Evolutionary conservation across 2,329 filamentous ascomycete species (phyloP), one percentile per base, ranked within the genome.

Genomic region (Cladorrhinum sp.): DNA sequence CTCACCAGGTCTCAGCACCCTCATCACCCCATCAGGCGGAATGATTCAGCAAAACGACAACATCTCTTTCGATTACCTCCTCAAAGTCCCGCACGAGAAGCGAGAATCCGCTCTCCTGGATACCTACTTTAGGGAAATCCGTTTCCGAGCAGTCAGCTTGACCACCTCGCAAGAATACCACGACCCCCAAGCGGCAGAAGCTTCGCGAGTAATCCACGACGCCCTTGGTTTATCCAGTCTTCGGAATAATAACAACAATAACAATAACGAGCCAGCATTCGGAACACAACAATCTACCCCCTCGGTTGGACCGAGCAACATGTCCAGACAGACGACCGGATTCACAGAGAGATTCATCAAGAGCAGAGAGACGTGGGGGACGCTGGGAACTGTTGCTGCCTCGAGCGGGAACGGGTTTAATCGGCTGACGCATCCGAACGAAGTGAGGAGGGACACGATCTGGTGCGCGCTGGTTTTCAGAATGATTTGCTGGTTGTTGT

Each of bases 401-500:
- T 42, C 4, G 36, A n/a, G 36, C n/a, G n/a, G n/a, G n/a, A n/a
- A n/a, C n/a, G n/a, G n/a, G n/a, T 46, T 18, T 20, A 46, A 50
- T 21, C 28, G 48, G 21, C 20, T 52, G 55, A 57, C 26, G 4
- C 26, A 30, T 33, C 36, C 54, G 8, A 46, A 18, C n/a, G 59
- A 61, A 20, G 36, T 55, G 9, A 42, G 50, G 24, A 67, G 67
- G 5, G 68, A 67, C 24, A 74, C 77, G 8, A 76, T 82, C 14
- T 84, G 82, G 82, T 81, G 79, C 65, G 78, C 78, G 4, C 71
- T 84, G 24, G 75, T 84, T 5, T 83, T 84, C 63, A 72, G 81
- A 26, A 84, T 84, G 82, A 73, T 84, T 21, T 84, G 81, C 68
- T 84, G 82, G 83, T 69, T 84, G 57, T 75, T 81, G 72, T 70